These are phyloP conservation scores for Raddia distichophylla DNA, from an alignment of 176 grass and related monocot genomes.

Conservation along the genomic window DNA sequence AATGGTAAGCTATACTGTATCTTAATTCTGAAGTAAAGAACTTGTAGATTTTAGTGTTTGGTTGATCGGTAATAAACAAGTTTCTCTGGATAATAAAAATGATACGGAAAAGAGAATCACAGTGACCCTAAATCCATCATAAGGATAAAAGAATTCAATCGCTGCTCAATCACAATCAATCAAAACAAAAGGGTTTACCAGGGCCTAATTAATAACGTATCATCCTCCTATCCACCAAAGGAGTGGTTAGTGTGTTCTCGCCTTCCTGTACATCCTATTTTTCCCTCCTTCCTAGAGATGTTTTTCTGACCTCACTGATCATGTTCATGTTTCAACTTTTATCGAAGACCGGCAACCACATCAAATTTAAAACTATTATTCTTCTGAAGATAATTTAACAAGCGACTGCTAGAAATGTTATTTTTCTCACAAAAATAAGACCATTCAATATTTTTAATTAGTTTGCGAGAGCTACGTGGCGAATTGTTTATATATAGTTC, in stretches of 20 bases:
- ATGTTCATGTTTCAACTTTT: not conserved
- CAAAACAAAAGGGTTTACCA: not conserved
- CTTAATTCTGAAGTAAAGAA: constrained; percentile 21
- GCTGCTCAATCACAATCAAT: constrained; percentile 25
- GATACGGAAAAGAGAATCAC: not conserved
- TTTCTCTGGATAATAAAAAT: not conserved
- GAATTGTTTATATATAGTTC: too few species aligned
- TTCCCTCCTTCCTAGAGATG: not conserved
- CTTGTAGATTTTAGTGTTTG: not conserved
- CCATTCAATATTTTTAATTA: too few species aligned
- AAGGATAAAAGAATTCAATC: constrained; percentile 5
- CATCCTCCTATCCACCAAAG: constrained; percentile 29
- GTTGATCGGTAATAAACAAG: not conserved
- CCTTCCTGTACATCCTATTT: constrained; percentile 14
- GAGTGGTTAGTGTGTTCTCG: not conserved
- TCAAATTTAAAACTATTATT: not conserved
- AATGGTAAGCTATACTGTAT: not conserved
- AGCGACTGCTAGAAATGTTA: too few species aligned
- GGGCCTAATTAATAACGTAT: constrained; percentile 31
- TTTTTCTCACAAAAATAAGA: too few species aligned
- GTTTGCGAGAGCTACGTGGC: too few species aligned
- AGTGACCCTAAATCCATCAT: not conserved
- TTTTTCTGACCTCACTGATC: not conserved
- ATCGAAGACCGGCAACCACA: not conserved
- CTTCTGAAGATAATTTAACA: too few species aligned